These are phyloP conservation scores for Scedosporium aurantiacum DNA, from an alignment of 2,329 filamentous ascomycete species.

Conservation along the genomic window DNA sequence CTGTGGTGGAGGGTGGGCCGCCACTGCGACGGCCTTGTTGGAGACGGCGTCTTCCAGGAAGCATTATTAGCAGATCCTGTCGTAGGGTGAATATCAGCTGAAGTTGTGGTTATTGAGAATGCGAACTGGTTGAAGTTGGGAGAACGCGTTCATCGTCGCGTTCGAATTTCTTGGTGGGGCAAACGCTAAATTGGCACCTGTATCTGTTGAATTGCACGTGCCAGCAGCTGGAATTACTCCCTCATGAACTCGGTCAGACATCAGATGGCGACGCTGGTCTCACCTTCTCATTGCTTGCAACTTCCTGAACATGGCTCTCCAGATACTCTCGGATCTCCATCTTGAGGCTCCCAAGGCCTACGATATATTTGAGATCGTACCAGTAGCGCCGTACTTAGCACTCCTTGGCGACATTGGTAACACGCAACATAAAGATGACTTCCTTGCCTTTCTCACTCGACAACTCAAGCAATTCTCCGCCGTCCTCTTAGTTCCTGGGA, in stretches of 20 bases:
- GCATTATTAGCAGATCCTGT: not conserved
- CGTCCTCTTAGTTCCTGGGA: slow-evolving; percentile 43
- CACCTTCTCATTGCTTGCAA: too few species aligned
- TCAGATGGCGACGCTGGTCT: too few species aligned
- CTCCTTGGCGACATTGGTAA: slow-evolving; percentile 47
- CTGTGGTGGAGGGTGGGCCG: not conserved
- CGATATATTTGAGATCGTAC: slow-evolving; percentile 34
- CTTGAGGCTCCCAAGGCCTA: slow-evolving; percentile 40
- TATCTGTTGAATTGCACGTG: too few species aligned
- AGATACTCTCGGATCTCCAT: slow-evolving; percentile 49
- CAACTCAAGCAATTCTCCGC: slow-evolving; percentile 36
- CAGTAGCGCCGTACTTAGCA: slow-evolving; percentile 37
- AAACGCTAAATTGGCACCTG: too few species aligned
- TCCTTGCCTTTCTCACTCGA: slow-evolving; percentile 32
- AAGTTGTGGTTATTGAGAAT: too few species aligned
- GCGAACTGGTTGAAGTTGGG: too few species aligned
- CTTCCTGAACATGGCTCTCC: slow-evolving; percentile 16
- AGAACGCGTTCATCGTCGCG: too few species aligned
- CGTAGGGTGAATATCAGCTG: too few species aligned
- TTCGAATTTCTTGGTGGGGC: too few species aligned
- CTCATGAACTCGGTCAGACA: too few species aligned
- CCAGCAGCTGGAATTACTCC: too few species aligned
- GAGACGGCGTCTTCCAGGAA: slow-evolving; percentile 3
- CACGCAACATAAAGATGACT: slow-evolving; percentile 27
- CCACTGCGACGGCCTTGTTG: not conserved